Conservation (phyloP, 208 protist species). For the Balamuthia mandrillaris region DNA sequence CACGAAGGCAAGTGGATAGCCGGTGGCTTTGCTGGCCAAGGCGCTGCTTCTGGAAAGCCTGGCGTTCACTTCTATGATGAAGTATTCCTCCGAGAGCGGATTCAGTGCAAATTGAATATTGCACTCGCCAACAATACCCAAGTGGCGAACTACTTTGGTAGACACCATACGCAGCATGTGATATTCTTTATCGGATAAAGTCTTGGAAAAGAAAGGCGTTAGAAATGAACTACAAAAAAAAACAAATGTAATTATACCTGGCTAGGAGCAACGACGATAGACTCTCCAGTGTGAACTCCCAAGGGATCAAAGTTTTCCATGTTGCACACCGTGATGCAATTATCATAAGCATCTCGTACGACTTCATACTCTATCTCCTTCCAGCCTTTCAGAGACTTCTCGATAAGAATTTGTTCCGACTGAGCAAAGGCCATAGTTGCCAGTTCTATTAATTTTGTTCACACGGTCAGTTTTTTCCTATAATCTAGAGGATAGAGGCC, state of each 20-base stretch:
- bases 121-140: constrained; percentile 95
- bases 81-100: constrained; percentile 91
- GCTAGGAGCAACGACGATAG: constrained; percentile 97
- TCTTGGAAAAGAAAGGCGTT: constrained; percentile 41
- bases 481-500: constrained; percentile 17
- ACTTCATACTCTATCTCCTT: constrained; percentile 99
- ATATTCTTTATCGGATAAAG: constrained; percentile 93
- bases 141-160: constrained; percentile 86
- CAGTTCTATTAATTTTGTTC: no score
- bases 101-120: constrained; percentile 98
- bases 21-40: constrained; percentile 96
- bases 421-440: constrained; percentile 73
- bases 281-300: constrained; percentile 97
- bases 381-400: constrained; percentile 96
- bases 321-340: constrained; percentile 99
- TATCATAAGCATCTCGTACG: constrained; percentile 94
- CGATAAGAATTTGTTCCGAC: constrained; percentile 92
- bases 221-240: background rate
- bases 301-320: constrained; percentile 99
- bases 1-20: constrained; percentile 96
- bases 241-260: constrained; percentile 68
- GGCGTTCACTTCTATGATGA: constrained; percentile 95
- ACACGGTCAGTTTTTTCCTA: constrained; percentile 50
- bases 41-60: constrained; percentile 93
- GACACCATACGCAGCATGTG: constrained; percentile 91